Conservation (phyloP, 2,329 filamentous ascomycete species). For the Arthrinium puccinioides region DNA sequence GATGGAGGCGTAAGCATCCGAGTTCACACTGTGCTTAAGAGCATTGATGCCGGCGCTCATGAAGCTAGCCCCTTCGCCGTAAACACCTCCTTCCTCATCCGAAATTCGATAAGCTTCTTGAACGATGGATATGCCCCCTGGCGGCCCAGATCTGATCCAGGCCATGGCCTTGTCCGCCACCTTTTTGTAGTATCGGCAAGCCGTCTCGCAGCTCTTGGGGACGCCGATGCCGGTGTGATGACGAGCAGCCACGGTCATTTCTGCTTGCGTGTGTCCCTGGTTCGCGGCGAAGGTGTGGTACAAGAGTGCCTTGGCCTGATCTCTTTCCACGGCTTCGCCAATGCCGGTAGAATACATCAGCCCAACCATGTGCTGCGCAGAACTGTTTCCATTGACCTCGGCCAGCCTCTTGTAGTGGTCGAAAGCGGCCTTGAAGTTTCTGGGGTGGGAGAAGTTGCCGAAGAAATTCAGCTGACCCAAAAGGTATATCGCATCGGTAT, state of each 20-base stretch:
- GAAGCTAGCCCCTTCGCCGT: constrained; percentile 89
- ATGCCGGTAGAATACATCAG: constrained; percentile 94
- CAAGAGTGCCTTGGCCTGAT: constrained; percentile 85
- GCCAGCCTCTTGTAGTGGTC: constrained; percentile 75
- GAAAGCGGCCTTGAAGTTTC: constrained; percentile 74
- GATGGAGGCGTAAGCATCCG: constrained; percentile 76
- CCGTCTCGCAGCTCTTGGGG: constrained; percentile 76
- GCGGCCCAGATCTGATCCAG: constrained; percentile 84
- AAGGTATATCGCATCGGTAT: constrained; percentile 80
- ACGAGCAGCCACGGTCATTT: constrained; percentile 90
- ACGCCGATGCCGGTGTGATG: constrained; percentile 81
- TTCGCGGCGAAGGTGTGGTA: constrained; percentile 93
- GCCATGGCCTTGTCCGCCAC: constrained; percentile 89
- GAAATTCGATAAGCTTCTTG: constrained; percentile 78
- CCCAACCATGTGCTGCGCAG: constrained; percentile 91
- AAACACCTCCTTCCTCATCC: constrained; percentile 86
- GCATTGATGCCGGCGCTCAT: constrained; percentile 82
- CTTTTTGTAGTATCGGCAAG: constrained; percentile 81
- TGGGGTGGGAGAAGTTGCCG: constrained; percentile 84
- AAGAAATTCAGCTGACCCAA: constrained; percentile 95
- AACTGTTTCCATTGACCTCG: constrained; percentile 71
- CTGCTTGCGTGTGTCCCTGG: constrained; percentile 72
- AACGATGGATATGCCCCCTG: constrained; percentile 73
- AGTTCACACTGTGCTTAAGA: constrained; percentile 62
- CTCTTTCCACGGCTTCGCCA: constrained; percentile 68